Base-by-base conservation (phyloP, 192 early-diverging fungal species). In the Mortierella antarctica region DNA sequence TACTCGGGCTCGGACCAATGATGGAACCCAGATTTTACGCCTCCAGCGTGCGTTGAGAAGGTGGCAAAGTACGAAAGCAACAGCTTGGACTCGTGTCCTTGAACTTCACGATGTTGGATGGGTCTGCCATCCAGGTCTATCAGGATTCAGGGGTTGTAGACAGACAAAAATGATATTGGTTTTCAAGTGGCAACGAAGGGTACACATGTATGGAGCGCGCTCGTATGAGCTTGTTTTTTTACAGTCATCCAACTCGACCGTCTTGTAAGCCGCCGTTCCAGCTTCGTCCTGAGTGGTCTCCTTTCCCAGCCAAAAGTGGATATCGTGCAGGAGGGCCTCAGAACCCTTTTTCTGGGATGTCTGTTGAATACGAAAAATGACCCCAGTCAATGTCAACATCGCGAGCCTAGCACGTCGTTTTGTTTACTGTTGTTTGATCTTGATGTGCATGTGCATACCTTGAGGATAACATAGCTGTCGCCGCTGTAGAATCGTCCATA, bases 221-320 rank as follows among this genome's bases (percentile, higher is more conserved):
- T 11, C 41, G 10, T 23, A 20, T 39, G 4, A 4, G 11, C 4
- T 17, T 61, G 17, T 39, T 49, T 41, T 31, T 77, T 75, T 85
- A 90, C 91, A 90, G 61, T 91, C 91, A 83, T 93, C 91, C 12
- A 92, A 71, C 70, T 91, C 90, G 15, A 94, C 92, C 2, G 94
- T 93, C 78, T 95, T 95, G 84, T 95, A 95, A 2, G 94, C 94
- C 12, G 93, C 94, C 10, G 93, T 95, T 31, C 94, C 94, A 53
- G 93, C 91, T 78, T 93, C 91, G 70, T 92, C 91, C 75, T 95
- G 93, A 48, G 81, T 86, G 13, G 93, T 93, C 54, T 93, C 88
- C 17, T 87, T 63, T 10, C 94, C 94, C 53, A 95, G 86, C 93
- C 94, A 95, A 71, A 95, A 95, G 83, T 95, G 94, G 68, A 95